These are phyloP conservation scores for Mercurialis annua DNA, from an alignment of 345 rosid genomes.

Conservation along the genomic window DNA sequence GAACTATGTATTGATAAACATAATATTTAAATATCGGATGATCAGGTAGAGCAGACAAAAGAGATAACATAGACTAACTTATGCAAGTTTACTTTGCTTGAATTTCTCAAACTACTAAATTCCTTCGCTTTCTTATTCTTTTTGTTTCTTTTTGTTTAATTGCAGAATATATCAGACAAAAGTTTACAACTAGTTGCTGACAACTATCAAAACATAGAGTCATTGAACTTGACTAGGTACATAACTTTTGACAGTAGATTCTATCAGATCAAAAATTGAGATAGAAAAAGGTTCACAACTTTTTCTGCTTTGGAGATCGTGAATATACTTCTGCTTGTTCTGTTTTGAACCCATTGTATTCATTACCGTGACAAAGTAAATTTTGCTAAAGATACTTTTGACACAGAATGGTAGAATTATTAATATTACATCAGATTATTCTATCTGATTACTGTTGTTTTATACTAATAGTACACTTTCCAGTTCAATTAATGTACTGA, in stretches of 20 bases:
- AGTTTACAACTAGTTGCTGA: slow-evolving; percentile 71
- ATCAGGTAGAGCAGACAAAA: neutral
- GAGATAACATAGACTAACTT: neutral
- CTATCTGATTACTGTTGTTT: too few relatives aligned
- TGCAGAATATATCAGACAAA: slow-evolving; percentile 69
- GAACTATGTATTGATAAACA: neutral
- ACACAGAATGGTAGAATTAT: neutral
- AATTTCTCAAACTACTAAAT: neutral
- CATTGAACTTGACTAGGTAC: slow-evolving; percentile 80
- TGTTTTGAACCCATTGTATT: too few relatives aligned
- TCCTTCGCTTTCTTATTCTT: neutral
- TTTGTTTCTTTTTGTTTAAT: slow-evolving; percentile 15
- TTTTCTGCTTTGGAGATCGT: neutral
- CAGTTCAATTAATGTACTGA: neutral
- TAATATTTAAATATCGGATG: neutral
- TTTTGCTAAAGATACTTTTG: neutral
- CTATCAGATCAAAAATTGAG: neutral
- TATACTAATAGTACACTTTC: too few relatives aligned
- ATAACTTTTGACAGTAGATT: slow-evolving; percentile 6
- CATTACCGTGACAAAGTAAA: too few relatives aligned
- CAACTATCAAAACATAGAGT: slow-evolving; percentile 56
- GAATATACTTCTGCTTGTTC: neutral
- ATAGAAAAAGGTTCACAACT: neutral
- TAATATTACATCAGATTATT: neutral
- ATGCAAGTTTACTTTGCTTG: slow-evolving; percentile 1